Base-by-base conservation (phyloP, 208 protist species). In the Trypanosoma scelopori region DNA sequence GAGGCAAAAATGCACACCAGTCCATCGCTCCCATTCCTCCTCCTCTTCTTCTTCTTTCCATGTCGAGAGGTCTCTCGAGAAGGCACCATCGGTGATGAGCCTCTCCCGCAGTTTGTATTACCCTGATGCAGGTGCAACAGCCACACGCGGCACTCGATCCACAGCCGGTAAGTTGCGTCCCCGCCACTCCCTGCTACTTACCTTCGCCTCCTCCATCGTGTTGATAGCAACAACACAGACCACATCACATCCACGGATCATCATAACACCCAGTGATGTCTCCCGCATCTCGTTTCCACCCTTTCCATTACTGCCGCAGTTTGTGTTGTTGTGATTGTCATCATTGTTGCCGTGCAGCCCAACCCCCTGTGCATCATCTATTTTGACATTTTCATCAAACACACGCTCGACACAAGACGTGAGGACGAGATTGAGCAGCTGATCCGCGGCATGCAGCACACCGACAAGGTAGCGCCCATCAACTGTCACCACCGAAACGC, bases 341-440 rank as follows among this genome's bases (percentile, higher is more conserved):
- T 63, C 51, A 35, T 42, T 43, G 41, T 35, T 23, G 35, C 56
- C 58, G 16, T 60, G 37, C 23, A 5, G 22, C 0, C n/a, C n/a
- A n/a, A n/a, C n/a, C n/a, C 7, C n/a, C n/a, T 15, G 43, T 47
- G 35, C 18, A 45, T 45, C 27, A 55, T 27, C 12, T 37, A 23
- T 55, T 66, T 75, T 69, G 9, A 39, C 56, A 22, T 56, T 49
- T 48, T 84, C 74, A 58, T 81, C 82, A 16, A 77, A 74, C 12
- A 80, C 47, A 30, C 85, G 85, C 73, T 95, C 84, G 5, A 82
- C 71, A 48, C 83, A 87, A 22, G 76, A 79, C 5, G 76, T 80
- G 55, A 95, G 73, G 0, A 95, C 84, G 23, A 95, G 18, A 63
- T 95, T 95, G 12, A 92, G 52, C 30, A 95, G 76, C 71, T 95